These are phyloP conservation scores for Kwoniella botswanensis DNA, from an alignment of 768 basidiomycete species.

Conservation along the genomic window DNA sequence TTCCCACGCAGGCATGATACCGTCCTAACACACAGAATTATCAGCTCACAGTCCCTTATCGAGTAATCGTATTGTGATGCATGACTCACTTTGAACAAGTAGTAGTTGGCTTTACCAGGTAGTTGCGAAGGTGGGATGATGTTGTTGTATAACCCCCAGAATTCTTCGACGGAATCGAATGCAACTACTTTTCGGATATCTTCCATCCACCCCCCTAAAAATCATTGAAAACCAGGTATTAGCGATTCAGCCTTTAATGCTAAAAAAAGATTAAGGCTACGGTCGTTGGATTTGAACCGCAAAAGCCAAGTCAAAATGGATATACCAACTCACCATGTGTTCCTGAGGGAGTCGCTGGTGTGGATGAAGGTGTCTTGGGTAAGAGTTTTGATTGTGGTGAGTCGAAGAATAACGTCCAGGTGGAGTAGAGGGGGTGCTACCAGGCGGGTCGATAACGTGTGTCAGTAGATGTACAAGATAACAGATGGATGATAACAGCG, in stretches of 20 bases:
- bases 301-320: background rate
- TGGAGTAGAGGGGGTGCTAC: conserved; percentile 89
- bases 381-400: conserved; percentile 89
- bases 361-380: conserved; percentile 64
- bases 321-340: conserved; percentile 41
- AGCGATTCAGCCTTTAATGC: background rate
- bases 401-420: conserved; percentile 99
- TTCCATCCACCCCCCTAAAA: conserved; percentile 82
- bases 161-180: conserved; percentile 97
- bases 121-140: conserved; percentile 92
- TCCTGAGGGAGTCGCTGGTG: conserved; percentile 64
- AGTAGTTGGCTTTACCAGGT: conserved; percentile 97
- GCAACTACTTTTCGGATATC: conserved; percentile 95
- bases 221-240: background rate
- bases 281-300: background rate
- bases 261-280: background rate
- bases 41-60: conserved; percentile 7
- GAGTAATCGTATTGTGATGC: conserved; percentile 10
- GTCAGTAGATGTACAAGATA: conserved; percentile 18
- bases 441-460: conserved; percentile 21
- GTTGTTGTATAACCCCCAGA: conserved; percentile 99
- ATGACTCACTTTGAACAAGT: conserved; percentile 86
- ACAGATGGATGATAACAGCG: too few species aligned
- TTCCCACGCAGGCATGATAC: conserved; percentile 97
- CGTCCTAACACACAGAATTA: conserved; percentile 67